Percentiles rank a stretch among this genome's conserved stretches.
phyloP scores from a whole-genome alignment of 176 grass and related monocot genomes.

The Rhynchospora tenuis region DNA sequence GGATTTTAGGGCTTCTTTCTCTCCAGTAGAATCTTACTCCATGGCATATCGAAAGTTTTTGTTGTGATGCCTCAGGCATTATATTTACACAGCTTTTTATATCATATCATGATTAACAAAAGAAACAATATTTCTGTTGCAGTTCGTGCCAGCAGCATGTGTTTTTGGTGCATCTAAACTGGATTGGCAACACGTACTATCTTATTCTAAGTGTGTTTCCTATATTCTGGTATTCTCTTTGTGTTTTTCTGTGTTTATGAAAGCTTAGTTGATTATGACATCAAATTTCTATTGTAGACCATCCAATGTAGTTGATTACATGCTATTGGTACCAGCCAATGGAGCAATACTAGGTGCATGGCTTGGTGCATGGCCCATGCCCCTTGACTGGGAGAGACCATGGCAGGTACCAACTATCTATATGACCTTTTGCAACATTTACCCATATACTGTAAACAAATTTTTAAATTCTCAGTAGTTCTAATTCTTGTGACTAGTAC shows the following conservation, averaged over 20 bases:
- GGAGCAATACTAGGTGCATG: conserved; percentile 88
- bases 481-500: background rate
- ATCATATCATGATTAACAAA: background rate
- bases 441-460: background rate
- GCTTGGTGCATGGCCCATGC: conserved; percentile 95
- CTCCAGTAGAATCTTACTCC: background rate
- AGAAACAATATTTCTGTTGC: conserved; percentile 22
- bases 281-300: conserved; percentile 27
- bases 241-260: background rate
- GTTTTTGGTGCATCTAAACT: conserved; percentile 70
- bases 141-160: conserved; percentile 85
- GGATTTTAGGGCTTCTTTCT: background rate
- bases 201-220: conserved; percentile 53
- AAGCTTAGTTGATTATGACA: background rate
- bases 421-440: background rate
- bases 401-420: conserved; percentile 58
- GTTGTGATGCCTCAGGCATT: background rate
- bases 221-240: background rate
- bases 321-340: conserved; percentile 76
- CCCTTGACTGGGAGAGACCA: conserved; percentile 89
- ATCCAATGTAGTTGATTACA: conserved; percentile 42
- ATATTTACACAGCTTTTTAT: background rate
- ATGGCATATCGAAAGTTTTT: background rate
- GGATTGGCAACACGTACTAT: conserved; percentile 65
- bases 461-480: too few relatives aligned